Percentiles rank a stretch among this genome's conserved stretches.
Evolutionary conservation across 371 early-diverging fungal genomes (phyloP).

Genomic region (Lichtheimia ramosa): DNA sequence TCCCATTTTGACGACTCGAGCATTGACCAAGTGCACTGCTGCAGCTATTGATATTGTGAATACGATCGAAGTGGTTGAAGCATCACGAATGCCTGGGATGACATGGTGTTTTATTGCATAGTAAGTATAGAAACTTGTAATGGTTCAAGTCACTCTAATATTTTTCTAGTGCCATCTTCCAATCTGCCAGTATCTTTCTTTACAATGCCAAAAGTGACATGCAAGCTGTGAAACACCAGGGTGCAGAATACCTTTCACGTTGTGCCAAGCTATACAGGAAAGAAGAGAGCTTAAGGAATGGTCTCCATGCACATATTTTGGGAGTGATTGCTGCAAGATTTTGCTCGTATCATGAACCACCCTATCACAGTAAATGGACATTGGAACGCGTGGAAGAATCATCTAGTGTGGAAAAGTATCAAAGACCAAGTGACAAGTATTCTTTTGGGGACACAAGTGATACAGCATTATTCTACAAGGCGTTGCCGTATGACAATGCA

Average conservation of each 20-base stretch:
- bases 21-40: slow-evolving; percentile 29
- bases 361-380: too few relatives aligned
- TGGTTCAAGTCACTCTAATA: too few relatives aligned
- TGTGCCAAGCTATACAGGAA: slow-evolving; percentile 17
- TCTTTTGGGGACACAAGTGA: too few relatives aligned
- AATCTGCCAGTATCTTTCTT: slow-evolving; percentile 43
- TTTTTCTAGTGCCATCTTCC: slow-evolving; percentile 29
- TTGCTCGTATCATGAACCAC: too few relatives aligned
- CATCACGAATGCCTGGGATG: slow-evolving; percentile 12
- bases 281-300: slow-evolving; percentile 7
- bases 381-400: too few relatives aligned
- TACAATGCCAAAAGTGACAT: slow-evolving; percentile 38
- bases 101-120: slow-evolving; percentile 39
- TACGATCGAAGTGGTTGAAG: slow-evolving; percentile 17
- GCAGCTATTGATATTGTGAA: slow-evolving; percentile 26
- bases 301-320: too few relatives aligned
- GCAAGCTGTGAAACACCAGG: slow-evolving; percentile 17
- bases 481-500: too few relatives aligned
- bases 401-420: too few relatives aligned
- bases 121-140: slow-evolving; percentile 20
- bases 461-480: too few relatives aligned
- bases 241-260: slow-evolving; percentile 17
- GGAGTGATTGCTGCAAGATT: too few relatives aligned
- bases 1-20: slow-evolving; percentile 20
- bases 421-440: too few relatives aligned